A percentile compares a stretch with the other conserved stretches of the same genome.
Conservation (phyloP, 768 basidiomycete species). For the Rhodotorula graminis region DNA sequence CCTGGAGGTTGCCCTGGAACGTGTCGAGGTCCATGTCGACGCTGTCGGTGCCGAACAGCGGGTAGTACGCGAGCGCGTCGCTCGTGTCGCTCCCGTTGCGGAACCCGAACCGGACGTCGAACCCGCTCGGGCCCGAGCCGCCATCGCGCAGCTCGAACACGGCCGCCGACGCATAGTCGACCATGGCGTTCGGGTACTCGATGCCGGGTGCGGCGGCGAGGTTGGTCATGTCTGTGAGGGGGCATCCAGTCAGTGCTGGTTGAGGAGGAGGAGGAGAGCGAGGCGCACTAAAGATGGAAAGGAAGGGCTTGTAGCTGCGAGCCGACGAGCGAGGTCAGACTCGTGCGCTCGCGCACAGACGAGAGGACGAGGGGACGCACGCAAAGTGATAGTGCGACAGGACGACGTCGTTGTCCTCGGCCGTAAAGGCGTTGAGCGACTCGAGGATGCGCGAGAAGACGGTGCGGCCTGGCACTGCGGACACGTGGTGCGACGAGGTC, state of each 20-base stretch:
- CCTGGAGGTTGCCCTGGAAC: conserved; percentile 37
- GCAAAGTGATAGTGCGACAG: conserved; percentile 72
- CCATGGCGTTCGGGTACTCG: conserved; percentile 31
- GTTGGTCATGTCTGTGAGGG: conserved; percentile 57
- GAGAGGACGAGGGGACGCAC: background rate
- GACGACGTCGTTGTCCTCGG: conserved; percentile 71
- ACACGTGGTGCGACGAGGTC: background rate
- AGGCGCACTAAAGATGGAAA: conserved; percentile 61
- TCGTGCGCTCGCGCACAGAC: background rate
- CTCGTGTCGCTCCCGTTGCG: conserved; percentile 39
- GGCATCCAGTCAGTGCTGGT: background rate
- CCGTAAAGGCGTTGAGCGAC: conserved; percentile 71
- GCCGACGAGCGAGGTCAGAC: background rate
- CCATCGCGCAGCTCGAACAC: conserved; percentile 41
- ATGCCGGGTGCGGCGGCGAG: conserved; percentile 43
- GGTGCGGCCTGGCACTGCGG: conserved; percentile 73
- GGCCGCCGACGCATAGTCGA: conserved; percentile 43
- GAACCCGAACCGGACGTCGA: conserved; percentile 43
- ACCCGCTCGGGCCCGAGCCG: conserved; percentile 8
- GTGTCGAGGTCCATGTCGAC: conserved; percentile 32
- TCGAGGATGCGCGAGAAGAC: conserved; percentile 65
- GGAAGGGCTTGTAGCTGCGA: conserved; percentile 70
- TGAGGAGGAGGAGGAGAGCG: background rate
- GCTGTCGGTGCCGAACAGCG: conserved; percentile 33
- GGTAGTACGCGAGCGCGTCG: conserved; percentile 30